These are phyloP conservation scores for Populus davidiana DNA, from an alignment of 345 rosid genomes.

Conservation along the genomic window DNA sequence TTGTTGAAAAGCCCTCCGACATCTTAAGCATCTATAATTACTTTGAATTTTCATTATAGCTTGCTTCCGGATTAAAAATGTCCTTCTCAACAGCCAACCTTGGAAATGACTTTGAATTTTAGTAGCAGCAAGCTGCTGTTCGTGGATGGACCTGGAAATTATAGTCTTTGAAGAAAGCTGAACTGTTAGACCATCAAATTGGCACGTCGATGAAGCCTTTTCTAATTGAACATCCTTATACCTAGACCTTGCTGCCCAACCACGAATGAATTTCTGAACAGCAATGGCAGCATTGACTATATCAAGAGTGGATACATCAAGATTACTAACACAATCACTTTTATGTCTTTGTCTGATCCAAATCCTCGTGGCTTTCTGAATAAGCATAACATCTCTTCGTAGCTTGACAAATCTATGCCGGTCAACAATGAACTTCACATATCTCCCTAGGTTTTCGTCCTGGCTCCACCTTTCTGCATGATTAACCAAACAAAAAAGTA, in stretches of 20 bases:
- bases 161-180: slow-evolving; percentile 56
- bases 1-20: slow-evolving; percentile 28
- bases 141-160: slow-evolving; percentile 19
- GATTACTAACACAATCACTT: neutral
- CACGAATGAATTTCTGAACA: slow-evolving; percentile 23
- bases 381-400: slow-evolving; percentile 41
- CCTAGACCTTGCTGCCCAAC: slow-evolving; percentile 21
- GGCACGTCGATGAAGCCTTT: slow-evolving; percentile 12
- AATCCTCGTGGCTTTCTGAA: slow-evolving; percentile 60
- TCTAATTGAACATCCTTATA: slow-evolving; percentile 14
- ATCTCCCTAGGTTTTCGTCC: slow-evolving; percentile 29
- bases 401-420: slow-evolving; percentile 48
- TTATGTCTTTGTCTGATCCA: slow-evolving; percentile 35
- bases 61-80: slow-evolving; percentile 35
- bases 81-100: slow-evolving; percentile 44
- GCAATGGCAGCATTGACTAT: slow-evolving; percentile 23
- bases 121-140: slow-evolving; percentile 41
- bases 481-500: slow-evolving; percentile 13
- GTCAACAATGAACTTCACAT: slow-evolving; percentile 42
- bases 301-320: slow-evolving; percentile 14
- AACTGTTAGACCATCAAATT: slow-evolving; percentile 28
- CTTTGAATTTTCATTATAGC: slow-evolving; percentile 45
- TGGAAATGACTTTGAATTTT: slow-evolving; percentile 48
- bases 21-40: slow-evolving; percentile 28
- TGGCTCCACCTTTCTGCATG: slow-evolving; percentile 36